A percentile compares a stretch with the other conserved stretches of the same genome.
Evolutionary conservation across 192 early-diverging fungal species (phyloP).

Genomic region (Backusella macrospora): DNA sequence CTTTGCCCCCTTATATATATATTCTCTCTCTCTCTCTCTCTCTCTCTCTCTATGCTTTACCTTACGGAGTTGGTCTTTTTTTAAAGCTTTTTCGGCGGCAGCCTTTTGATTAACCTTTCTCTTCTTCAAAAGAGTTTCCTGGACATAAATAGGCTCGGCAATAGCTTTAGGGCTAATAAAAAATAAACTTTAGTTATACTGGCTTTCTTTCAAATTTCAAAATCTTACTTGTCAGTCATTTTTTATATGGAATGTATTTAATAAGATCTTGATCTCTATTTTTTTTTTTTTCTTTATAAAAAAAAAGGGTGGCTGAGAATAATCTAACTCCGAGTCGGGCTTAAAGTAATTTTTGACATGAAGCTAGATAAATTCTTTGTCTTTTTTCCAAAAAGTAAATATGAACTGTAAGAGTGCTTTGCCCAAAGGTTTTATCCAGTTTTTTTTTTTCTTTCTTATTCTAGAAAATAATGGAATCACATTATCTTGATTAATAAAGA

Average conservation of each 20-base stretch:
- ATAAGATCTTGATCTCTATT: constrained; percentile 13
- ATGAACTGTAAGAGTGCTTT: too few species aligned
- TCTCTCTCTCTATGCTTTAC: neutral
- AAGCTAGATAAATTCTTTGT: neutral
- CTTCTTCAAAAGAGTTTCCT: constrained; percentile 83
- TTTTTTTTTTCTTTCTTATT: too few species aligned
- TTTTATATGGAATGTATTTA: neutral
- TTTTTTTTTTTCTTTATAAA: neutral
- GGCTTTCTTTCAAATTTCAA: neutral
- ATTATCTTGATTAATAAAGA: too few species aligned
- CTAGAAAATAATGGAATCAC: too few species aligned
- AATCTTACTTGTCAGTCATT: neutral
- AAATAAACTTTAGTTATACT: neutral
- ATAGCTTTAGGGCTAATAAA: constrained; percentile 44
- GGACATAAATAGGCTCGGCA: constrained; percentile 67
- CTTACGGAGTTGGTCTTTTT: constrained; percentile 18
- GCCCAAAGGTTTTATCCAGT: too few species aligned
- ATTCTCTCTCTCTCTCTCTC: neutral
- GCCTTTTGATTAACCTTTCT: constrained; percentile 73
- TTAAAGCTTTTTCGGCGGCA: constrained; percentile 51
- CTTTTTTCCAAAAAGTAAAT: too few species aligned
- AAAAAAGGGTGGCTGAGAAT: neutral
- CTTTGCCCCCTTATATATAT: neutral
- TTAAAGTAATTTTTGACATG: neutral
- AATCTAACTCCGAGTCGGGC: neutral